Conservation (phyloP, 140 eudicot genomes). For the Anethum foeniculum region DNA sequence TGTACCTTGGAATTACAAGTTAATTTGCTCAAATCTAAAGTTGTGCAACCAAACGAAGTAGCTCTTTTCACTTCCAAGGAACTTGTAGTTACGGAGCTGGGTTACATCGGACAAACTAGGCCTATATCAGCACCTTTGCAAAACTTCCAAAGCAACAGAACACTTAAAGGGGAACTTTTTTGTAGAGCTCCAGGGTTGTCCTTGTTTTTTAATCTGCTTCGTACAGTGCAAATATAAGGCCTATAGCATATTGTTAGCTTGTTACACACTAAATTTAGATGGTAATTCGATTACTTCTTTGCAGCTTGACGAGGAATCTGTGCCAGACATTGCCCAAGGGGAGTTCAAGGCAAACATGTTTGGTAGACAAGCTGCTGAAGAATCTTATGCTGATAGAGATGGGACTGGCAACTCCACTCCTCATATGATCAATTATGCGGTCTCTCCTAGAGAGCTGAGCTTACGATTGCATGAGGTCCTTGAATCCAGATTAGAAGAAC, state of each 20-base stretch:
- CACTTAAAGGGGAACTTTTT: neutral
- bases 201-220: neutral
- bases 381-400: constrained; percentile 34
- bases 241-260: neutral
- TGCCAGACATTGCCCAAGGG: constrained; percentile 42
- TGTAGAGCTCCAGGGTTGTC: neutral
- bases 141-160: neutral
- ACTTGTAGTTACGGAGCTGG: too few relatives aligned
- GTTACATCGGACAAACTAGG: too few relatives aligned
- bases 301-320: constrained; percentile 52
- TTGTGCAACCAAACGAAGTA: too few relatives aligned
- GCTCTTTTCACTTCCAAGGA: too few relatives aligned
- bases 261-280: neutral
- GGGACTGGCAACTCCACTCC: constrained; percentile 44
- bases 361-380: constrained; percentile 21
- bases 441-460: constrained; percentile 71
- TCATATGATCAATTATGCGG: constrained; percentile 47
- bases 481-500: constrained; percentile 72
- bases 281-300: neutral
- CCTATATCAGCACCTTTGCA: neutral
- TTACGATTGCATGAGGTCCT: constrained; percentile 73
- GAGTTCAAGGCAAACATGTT: constrained; percentile 53
- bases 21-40: too few relatives aligned
- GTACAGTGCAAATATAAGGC: neutral
- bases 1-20: too few relatives aligned